phyloP scores from a whole-genome alignment of 306 rosid genomes.

The Carpinus fangiana region DNA sequence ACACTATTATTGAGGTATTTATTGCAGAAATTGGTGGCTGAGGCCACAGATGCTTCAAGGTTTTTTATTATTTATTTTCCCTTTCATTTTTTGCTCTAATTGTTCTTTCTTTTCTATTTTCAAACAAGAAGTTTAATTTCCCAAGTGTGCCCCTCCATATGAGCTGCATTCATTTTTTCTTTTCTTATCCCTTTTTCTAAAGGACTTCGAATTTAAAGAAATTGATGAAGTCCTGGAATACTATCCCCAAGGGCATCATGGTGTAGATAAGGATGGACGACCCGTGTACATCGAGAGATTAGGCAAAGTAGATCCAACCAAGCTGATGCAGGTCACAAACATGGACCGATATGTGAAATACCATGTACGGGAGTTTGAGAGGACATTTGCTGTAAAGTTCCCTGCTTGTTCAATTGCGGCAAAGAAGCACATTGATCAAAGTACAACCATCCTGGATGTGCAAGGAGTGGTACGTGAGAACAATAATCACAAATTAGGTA shows the following conservation, averaged over 20 bases:
- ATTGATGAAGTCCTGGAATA: conserved; percentile 57
- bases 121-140: neutral
- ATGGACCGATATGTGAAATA: conserved; percentile 79
- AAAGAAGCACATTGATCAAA: conserved; percentile 91
- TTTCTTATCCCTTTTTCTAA: neutral
- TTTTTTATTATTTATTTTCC: conserved; percentile 3
- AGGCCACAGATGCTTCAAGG: conserved; percentile 3
- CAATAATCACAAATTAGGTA: conserved; percentile 6
- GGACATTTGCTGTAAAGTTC: conserved; percentile 67
- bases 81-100: neutral
- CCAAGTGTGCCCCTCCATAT: neutral
- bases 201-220: conserved; percentile 91
- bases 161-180: conserved; percentile 2
- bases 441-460: conserved; percentile 90
- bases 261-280: conserved; percentile 90
- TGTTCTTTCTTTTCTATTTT: neutral
- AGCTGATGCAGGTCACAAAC: conserved; percentile 83
- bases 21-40: neutral
- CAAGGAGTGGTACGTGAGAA: conserved; percentile 86
- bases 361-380: conserved; percentile 87
- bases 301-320: conserved; percentile 68
- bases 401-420: conserved; percentile 93
- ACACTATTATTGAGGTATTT: conserved; percentile 66
- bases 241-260: conserved; percentile 96
- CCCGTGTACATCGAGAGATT: conserved; percentile 86